Evolutionary conservation across 768 basidiomycete genomes (phyloP), one percentile per base, ranked within the genome.

Genomic region (Collybiopsis confluens): DNA sequence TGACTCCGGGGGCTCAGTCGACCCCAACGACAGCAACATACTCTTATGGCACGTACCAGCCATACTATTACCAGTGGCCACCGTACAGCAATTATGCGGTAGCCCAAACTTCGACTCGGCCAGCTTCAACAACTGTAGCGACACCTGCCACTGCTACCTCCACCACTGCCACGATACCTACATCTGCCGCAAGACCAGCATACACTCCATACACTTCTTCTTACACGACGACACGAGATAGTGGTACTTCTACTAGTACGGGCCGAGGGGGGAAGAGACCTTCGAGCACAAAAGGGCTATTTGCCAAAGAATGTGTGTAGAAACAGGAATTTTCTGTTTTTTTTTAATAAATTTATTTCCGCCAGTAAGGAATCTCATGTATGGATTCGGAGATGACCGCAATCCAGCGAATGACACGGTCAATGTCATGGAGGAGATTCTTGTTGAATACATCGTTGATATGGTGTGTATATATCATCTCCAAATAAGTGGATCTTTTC

Each of bases 371-470:
- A 89, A 79, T 56, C 71, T 94, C 47, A 92, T 93, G 92, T 95
- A 92, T 63, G 92, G 90, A 26, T 97, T 96, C 68, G 93, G 93
- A 10, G 93, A 97, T 65, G 92, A 92, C 64, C 78, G 88, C 15
- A 89, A 91, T 59, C 90, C 92, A 0, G 86, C 91, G 2, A 87
- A 81, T 36, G 93, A 97, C 61, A 89, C 90, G 0, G 54, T 59
- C 35, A 57, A 51, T 58, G 62, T 61, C 20, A 61, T 61, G 54
- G 62, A 61, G 38, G 57, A 58, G 41, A 61, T 61, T 24, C 46
- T 58, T 11, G 55, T 61, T n/a, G 55, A 61, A 45, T 57, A 61
- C 37, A 90, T 97, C 59, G 82, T 85, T 28, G 93, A 97, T 61
- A 79, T 96, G 10, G 93, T 96, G 64, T 58, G 92, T 80, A 40